Base-by-base conservation (phyloP, 345 rosid species). In the Viola odorata region DNA sequence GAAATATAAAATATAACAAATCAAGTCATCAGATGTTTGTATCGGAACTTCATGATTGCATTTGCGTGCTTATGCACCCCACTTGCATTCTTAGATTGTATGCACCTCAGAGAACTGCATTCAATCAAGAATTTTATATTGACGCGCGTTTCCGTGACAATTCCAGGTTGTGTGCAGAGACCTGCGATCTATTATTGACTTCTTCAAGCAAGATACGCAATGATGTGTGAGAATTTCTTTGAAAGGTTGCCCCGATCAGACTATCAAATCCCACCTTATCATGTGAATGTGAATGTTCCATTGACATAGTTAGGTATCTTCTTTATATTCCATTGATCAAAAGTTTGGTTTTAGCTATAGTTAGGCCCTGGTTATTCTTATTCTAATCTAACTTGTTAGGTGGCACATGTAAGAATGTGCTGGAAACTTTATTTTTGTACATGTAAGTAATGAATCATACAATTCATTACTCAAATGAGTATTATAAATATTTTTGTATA, bases 381-480 rank as follows among this genome's bases (percentile, higher is more conserved):
- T 17, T 14, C 62, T 65, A 56, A 57, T 56, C 36, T 44, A 23
- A 23, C 32, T 23, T 23, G 32, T 15, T 41, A n/a, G 41, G n/a
- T 17, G 41, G 36, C 14, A 16, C 50, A 32, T 44, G 65, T 50
- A 14, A 38, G 48, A 50, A 5, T 58, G 62, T 36, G 51, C 54
- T 59, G 63, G 63, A 59, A 59, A 59, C 52, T 59, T 15, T n/a
- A 36, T 9, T 47, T 36, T 48, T 60, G 45, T 60, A 60, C 53
- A 60, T 60, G 63, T 37, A n/a, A 47, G 63, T n/a, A 47, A 37
- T 48, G 23, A 37, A 8, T 49, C 50, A 12, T 2, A 37, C 5
- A 16, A 49, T 49, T 13, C 14, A n/a, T 14, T 48, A 48, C 40
- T 10, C 32, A 17, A 49, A 60, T 60, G 53, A 48, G 55, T 45